Conservation (phyloP, 257 asterid species). For the Phtheirospermum japonicum region DNA sequence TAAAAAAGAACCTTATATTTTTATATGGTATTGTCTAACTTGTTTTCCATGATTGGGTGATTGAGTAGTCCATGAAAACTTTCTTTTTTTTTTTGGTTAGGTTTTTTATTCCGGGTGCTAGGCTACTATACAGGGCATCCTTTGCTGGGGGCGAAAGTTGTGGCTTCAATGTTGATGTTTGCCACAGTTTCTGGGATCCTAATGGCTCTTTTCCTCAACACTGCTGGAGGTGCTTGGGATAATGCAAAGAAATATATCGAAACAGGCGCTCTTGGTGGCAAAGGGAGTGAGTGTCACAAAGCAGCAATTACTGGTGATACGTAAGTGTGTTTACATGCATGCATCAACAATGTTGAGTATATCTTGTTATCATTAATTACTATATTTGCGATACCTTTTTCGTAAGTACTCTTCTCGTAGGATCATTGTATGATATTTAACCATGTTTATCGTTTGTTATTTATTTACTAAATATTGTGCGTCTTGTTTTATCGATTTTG, state of each 20-base stretch:
- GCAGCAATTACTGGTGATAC: slow-evolving; percentile 98
- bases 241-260: slow-evolving; percentile 98
- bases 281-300: slow-evolving; percentile 96
- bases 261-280: slow-evolving; percentile 97
- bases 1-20: background rate
- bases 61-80: background rate
- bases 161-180: slow-evolving; percentile 94
- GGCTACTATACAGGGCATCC: slow-evolving; percentile 94
- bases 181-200: slow-evolving; percentile 97
- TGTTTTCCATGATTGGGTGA: slow-evolving; percentile 13
- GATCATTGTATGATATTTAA: too few species aligned
- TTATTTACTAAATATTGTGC: background rate
- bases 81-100: slow-evolving; percentile 34
- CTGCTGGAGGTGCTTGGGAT: slow-evolving; percentile 99
- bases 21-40: too few species aligned
- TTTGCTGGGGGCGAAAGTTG: slow-evolving; percentile 97
- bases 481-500: background rate
- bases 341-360: background rate
- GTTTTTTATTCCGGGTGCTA: slow-evolving; percentile 74
- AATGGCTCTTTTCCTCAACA: slow-evolving; percentile 98
- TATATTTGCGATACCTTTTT: too few species aligned
- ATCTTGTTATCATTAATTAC: too few species aligned
- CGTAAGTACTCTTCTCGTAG: too few species aligned
- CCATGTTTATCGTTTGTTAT: background rate
- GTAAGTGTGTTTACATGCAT: slow-evolving; percentile 46